These are phyloP conservation scores for Calonectria crousiana DNA, from an alignment of 2,329 filamentous ascomycete species.

Conservation along the genomic window DNA sequence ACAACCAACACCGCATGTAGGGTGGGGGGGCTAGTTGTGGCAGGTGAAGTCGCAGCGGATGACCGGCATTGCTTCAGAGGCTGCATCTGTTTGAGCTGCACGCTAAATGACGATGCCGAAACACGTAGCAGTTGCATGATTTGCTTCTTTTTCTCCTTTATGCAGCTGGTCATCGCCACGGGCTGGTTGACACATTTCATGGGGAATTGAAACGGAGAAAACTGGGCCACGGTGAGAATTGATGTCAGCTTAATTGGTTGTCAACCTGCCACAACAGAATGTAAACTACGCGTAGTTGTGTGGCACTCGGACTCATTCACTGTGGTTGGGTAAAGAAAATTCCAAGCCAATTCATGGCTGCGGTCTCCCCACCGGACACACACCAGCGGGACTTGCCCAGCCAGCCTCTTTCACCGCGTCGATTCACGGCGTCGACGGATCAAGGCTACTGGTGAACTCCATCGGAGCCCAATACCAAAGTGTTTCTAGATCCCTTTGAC, in stretches of 20 bases:
- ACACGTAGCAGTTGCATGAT: neutral
- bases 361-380: neutral
- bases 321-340: neutral
- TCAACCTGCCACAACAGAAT: neutral
- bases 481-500: neutral
- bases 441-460: neutral
- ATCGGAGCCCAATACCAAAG: neutral
- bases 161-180: neutral
- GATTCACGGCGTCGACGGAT: neutral
- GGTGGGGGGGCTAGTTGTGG: neutral
- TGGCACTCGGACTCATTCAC: neutral
- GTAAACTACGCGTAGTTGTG: too few relatives aligned
- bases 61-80: neutral
- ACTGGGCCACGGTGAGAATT: neutral
- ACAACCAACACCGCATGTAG: neutral
- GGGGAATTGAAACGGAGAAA: neutral
- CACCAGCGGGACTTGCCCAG: neutral
- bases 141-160: neutral
- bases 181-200: constrained; percentile 4
- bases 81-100: constrained; percentile 2
- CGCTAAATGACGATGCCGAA: neutral
- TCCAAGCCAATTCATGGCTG: constrained; percentile 1
- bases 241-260: neutral
- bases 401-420: neutral
- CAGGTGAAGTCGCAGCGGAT: neutral